A percentile compares a stretch with the other conserved stretches of the same genome.
Evolutionary conservation across 2,329 filamentous ascomycete species (phyloP).

Genomic region (Pseudogymnoascus sp.): DNA sequence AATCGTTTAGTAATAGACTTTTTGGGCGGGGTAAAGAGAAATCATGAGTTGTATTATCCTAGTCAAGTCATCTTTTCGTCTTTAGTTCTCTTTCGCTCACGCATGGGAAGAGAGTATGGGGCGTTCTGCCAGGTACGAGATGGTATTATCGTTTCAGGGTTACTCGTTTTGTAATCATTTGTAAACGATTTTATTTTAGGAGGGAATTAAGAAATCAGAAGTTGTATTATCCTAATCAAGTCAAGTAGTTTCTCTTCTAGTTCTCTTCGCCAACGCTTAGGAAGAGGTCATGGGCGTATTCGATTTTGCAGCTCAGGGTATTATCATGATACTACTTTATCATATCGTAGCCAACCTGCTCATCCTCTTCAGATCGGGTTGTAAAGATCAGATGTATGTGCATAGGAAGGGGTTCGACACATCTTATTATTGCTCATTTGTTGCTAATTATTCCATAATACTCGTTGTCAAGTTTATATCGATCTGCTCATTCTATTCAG

Average conservation of each 20-base stretch:
- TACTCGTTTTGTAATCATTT: not conserved
- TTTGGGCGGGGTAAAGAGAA: no score
- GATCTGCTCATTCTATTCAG: no score
- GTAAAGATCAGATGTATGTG: not conserved
- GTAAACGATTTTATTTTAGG: not conserved
- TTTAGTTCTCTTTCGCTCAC: no score
- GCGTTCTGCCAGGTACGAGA: no score
- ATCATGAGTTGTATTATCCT: not conserved
- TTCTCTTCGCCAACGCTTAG: not conserved
- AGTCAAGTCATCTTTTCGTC: not conserved
- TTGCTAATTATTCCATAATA: no score
- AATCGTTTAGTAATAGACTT: not conserved
- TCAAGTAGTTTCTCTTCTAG: not conserved
- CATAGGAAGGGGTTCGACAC: not conserved
- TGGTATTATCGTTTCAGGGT: no score
- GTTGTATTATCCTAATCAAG: not conserved
- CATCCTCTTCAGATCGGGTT: not conserved
- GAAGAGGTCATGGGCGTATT: not conserved
- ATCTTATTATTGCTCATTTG: not conserved
- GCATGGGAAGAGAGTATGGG: no score
- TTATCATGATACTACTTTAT: not conserved
- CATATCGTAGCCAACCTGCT: not conserved
- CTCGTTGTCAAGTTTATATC: no score
- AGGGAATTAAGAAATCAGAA: not conserved
- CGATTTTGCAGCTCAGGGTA: not conserved